These are phyloP conservation scores for Hamigera avellanea DNA, from an alignment of 495 filamentous ascomycete species.

Conservation along the genomic window DNA sequence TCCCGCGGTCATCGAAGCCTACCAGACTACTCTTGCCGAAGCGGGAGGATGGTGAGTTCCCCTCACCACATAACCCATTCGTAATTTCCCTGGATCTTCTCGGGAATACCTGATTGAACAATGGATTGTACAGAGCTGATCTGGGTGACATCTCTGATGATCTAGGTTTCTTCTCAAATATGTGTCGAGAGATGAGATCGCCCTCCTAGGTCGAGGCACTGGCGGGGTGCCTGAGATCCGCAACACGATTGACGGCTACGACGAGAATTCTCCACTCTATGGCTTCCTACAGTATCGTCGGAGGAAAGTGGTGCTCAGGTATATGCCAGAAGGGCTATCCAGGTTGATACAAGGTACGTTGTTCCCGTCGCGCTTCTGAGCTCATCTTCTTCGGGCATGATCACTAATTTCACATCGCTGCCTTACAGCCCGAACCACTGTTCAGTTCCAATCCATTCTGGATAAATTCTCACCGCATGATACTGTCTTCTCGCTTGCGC, in stretches of 20 bases:
- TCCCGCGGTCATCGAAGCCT: slow-evolving; percentile 67
- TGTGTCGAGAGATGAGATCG: slow-evolving; percentile 75
- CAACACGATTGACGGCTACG: slow-evolving; percentile 61
- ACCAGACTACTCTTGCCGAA: slow-evolving; percentile 68
- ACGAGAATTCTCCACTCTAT: slow-evolving; percentile 77
- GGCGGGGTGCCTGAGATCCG: slow-evolving; percentile 81
- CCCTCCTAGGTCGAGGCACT: slow-evolving; percentile 63
- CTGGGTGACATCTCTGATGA: too few relatives aligned
- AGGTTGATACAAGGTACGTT: slow-evolving; percentile 76
- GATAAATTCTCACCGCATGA: slow-evolving; percentile 86
- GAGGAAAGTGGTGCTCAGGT: slow-evolving; percentile 84
- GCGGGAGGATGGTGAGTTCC: slow-evolving; percentile 91
- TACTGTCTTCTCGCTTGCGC: slow-evolving; percentile 60
- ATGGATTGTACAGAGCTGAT: too few relatives aligned
- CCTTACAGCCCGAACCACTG: slow-evolving; percentile 69
- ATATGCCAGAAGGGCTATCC: slow-evolving; percentile 81
- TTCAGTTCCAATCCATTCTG: slow-evolving; percentile 79
- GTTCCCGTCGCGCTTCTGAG: neutral
- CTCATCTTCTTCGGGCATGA: neutral
- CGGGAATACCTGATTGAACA: too few relatives aligned
- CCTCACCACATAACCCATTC: too few relatives aligned
- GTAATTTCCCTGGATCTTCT: too few relatives aligned
- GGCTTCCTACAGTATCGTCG: slow-evolving; percentile 85
- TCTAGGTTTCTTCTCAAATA: slow-evolving; percentile 92
- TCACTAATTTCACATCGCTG: slow-evolving; percentile 1